phyloP scores from a whole-genome alignment of 176 grass and related monocot genomes.

The Avena insularis region DNA sequence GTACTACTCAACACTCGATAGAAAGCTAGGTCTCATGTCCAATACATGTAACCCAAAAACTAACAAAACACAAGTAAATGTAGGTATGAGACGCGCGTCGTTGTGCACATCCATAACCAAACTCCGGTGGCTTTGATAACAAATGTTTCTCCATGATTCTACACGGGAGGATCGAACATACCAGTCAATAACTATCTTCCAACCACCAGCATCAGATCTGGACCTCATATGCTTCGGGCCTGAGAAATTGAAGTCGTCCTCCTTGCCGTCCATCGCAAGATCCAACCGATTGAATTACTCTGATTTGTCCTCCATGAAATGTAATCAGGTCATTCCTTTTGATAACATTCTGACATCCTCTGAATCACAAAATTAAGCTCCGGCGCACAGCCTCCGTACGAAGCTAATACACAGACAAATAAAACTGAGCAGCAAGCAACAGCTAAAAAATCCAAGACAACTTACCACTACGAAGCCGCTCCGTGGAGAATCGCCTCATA shows the following conservation, averaged over 20 bases:
- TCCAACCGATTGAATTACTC: neutral
- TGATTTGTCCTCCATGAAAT: neutral
- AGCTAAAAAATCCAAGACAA: neutral
- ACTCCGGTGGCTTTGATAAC: too few relatives aligned
- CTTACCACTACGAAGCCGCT: neutral
- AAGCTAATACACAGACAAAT: neutral
- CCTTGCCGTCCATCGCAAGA: neutral
- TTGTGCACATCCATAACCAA: too few relatives aligned
- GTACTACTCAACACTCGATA: too few relatives aligned
- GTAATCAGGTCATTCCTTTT: neutral
- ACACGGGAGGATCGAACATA: too few relatives aligned
- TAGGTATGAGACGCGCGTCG: too few relatives aligned
- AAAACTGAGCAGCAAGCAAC: neutral
- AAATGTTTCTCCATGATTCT: too few relatives aligned
- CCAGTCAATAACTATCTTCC: neutral
- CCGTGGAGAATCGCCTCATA: neutral
- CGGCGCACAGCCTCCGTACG: neutral
- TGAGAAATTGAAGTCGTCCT: neutral
- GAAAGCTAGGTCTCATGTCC: too few relatives aligned
- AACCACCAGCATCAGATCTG: neutral
- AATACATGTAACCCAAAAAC: too few relatives aligned
- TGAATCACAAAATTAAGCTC: neutral
- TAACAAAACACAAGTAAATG: too few relatives aligned
- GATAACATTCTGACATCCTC: neutral
- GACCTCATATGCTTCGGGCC: neutral